Percentiles rank a stretch among this genome's conserved stretches.
Conservation (phyloP, 495 filamentous ascomycete genomes). For the Hyaloscypha finlandica region DNA sequence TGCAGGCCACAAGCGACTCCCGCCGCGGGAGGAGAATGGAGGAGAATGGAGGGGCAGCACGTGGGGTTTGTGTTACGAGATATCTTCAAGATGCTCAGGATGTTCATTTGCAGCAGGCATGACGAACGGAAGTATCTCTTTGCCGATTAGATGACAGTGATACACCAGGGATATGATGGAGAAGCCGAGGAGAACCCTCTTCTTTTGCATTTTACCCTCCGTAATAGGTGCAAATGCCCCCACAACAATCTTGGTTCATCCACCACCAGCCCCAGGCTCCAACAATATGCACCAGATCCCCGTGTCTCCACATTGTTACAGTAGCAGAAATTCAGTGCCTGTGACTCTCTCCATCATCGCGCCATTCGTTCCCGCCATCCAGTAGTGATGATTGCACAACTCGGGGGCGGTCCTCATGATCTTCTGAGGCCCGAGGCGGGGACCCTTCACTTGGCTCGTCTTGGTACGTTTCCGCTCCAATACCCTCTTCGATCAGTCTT, state of each 20-base stretch:
- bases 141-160: too few species aligned
- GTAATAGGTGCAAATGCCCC: neutral
- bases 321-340: neutral
- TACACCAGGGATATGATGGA: too few species aligned
- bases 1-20: neutral
- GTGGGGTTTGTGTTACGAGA: neutral
- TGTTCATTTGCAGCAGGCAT: too few species aligned
- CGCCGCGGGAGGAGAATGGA: neutral
- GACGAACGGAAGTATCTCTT: too few species aligned
- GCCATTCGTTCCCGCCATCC: slow-evolving; percentile 34
- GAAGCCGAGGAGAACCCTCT: too few species aligned
- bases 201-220: too few species aligned
- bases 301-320: neutral
- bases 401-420: slow-evolving; percentile 12
- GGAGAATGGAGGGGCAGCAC: neutral
- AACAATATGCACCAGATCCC: neutral
- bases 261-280: neutral
- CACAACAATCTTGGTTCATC: neutral
- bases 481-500: slow-evolving; percentile 27
- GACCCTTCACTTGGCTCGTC: slow-evolving; percentile 26
- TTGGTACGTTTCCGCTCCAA: slow-evolving; percentile 29
- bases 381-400: slow-evolving; percentile 29
- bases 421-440: slow-evolving; percentile 6
- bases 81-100: neutral
- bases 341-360: slow-evolving; percentile 22